Conservation (phyloP, 257 asterid species). For the Capsicum rhomboideum region DNA sequence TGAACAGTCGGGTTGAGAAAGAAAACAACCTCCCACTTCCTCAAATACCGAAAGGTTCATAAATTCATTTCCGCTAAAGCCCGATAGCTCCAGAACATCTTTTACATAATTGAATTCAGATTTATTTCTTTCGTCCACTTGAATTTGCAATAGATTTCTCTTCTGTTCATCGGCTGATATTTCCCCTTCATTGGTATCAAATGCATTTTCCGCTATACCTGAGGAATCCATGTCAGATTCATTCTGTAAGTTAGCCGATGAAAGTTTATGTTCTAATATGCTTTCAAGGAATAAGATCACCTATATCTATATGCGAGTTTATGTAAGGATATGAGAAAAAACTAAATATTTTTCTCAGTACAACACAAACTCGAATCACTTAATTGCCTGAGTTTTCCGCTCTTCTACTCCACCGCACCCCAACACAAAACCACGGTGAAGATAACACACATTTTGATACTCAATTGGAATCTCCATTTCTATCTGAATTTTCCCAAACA, state of each 20-base stretch:
- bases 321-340: background rate
- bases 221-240: background rate
- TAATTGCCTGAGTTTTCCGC: background rate
- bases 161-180: slow-evolving; percentile 11
- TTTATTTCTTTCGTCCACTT: slow-evolving; percentile 29
- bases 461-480: background rate
- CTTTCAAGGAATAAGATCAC: background rate
- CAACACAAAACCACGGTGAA: background rate
- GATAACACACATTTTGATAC: background rate
- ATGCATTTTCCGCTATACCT: background rate
- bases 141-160: slow-evolving; percentile 14
- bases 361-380: background rate
- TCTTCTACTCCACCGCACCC: background rate
- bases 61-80: slow-evolving; percentile 41
- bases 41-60: slow-evolving; percentile 50
- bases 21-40: slow-evolving; percentile 36
- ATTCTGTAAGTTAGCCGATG: background rate
- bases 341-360: background rate
- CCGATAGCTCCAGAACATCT: slow-evolving; percentile 60
- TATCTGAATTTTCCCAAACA: background rate
- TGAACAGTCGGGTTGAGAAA: slow-evolving; percentile 13
- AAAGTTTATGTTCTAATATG: background rate
- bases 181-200: slow-evolving; percentile 7
- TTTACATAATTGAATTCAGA: slow-evolving; percentile 56
- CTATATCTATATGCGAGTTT: background rate